Evolutionary conservation across 2,329 filamentous ascomycete species (phyloP), one percentile per base, ranked within the genome.

Genomic region (Pseudogymnoascus pannorum): DNA sequence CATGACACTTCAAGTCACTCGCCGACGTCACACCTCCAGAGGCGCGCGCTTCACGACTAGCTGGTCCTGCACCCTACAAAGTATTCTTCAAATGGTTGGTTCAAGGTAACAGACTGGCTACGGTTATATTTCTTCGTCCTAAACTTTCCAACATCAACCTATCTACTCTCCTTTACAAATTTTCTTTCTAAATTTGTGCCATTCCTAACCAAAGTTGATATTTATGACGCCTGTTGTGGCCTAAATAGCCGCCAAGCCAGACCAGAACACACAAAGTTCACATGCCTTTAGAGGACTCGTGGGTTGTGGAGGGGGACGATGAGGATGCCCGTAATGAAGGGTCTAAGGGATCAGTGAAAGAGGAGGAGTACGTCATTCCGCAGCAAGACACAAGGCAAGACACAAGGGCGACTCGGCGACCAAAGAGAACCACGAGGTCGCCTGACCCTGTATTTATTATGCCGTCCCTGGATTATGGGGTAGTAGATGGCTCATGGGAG

Each of bases 401-500:
- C 33, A 57, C 3, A 57, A 31, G 12, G 16, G n/a, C 31, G 58
- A 59, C 33, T 38, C 31, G 35, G 36, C 44, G 44, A 7, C 22
- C 44, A 51, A 59, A 29, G 18, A 59, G 38, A 16, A 26, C 58
- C 16, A 44, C 65, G 11, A 68, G 60, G 60, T 71, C 71, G 1
- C 69, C 69, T 26, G 70, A 69, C 18, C 70, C 70, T n/a, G 66
- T 71, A 54, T 61, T 73, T 24, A 65, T 72, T 9, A 72, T 73
- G 70, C 71, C 70, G 54, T 66, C 69, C 9, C 35, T 72, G n/a
- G 68, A 71, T 59, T 29, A 62, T 8, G 62, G 69, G 57, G 69
- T 67, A 33, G 42, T 72, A 31, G 68, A 71, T 51, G 68, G 66
- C 11, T 72, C 70, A 7, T 68, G 70, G 68, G 62, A 62, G 33